Conservation (phyloP, 2,329 filamentous ascomycete species). For the Trichoderma sp. region DNA sequence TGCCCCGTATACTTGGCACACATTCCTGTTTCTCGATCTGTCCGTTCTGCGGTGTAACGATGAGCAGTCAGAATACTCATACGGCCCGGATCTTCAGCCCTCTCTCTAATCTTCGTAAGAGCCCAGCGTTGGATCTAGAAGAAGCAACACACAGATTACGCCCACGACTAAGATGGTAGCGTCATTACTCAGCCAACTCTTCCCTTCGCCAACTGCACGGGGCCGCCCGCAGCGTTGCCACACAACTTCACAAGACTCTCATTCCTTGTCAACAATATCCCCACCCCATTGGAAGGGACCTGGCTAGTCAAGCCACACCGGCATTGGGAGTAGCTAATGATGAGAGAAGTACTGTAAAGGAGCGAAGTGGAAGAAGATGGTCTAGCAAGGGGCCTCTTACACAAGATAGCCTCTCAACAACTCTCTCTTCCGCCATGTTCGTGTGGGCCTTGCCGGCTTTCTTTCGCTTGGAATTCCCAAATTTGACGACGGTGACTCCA, state of each 20-base stretch:
- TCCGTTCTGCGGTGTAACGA: background rate
- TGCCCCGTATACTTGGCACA: background rate
- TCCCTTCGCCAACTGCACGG: background rate
- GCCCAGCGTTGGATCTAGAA: background rate
- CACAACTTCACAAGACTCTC: background rate
- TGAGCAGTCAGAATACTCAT: too few species aligned
- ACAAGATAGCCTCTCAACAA: background rate
- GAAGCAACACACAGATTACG: background rate
- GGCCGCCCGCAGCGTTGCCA: background rate
- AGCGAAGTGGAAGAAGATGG: too few species aligned
- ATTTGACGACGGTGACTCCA: conserved; percentile 4
- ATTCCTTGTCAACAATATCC: background rate
- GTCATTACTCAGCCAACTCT: background rate
- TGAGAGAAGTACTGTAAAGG: background rate
- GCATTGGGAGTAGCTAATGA: background rate
- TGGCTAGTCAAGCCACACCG: background rate
- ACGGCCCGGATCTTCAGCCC: background rate
- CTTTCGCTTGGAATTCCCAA: conserved; percentile 4
- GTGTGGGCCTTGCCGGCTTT: background rate
- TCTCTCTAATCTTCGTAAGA: background rate
- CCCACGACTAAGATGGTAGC: background rate
- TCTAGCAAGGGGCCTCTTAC: background rate
- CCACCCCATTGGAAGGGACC: background rate
- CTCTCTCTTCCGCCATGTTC: background rate
- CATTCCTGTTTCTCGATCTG: background rate